phyloP scores from a whole-genome alignment of 2,329 filamentous ascomycete species.

The Colletotrichum brevisporum region DNA sequence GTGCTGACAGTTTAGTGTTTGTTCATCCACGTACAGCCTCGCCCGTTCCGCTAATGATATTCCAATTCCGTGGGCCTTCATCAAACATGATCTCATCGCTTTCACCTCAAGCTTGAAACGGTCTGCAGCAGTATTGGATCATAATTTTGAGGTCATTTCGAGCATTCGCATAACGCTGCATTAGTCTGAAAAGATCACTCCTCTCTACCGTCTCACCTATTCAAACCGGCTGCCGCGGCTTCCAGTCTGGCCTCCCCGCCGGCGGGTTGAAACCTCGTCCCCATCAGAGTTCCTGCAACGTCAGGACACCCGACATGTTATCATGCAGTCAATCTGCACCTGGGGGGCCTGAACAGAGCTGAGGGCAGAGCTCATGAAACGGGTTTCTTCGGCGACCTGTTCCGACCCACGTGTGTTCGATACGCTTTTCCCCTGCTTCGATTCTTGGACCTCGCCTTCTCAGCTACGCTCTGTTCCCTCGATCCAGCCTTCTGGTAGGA shows the following conservation, averaged over 20 bases:
- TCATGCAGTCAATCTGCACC: not conserved
- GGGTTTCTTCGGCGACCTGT: constrained; percentile 9
- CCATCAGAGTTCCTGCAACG: constrained; percentile 24
- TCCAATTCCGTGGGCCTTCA: not conserved
- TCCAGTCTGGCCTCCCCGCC: constrained; percentile 1
- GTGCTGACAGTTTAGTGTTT: constrained; percentile 3
- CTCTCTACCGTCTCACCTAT: not conserved
- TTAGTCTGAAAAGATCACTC: not conserved
- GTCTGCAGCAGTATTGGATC: not conserved
- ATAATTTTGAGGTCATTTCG: not conserved
- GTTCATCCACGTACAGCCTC: not conserved
- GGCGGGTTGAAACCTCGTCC: constrained; percentile 30
- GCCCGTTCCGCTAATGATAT: not conserved
- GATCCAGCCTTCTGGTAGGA: constrained; percentile 12
- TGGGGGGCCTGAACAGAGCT: not conserved
- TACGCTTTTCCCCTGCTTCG: constrained; percentile 10
- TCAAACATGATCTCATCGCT: not conserved
- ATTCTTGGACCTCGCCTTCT: not conserved
- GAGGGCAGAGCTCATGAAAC: constrained; percentile 15
- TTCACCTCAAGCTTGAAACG: not conserved
- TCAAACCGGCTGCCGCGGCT: constrained; percentile 4
- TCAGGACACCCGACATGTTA: constrained; percentile 27
- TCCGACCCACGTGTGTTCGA: constrained; percentile 23
- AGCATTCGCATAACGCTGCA: constrained; percentile 7
- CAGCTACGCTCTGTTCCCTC: constrained; percentile 8